phyloP scores from a whole-genome alignment of 148 eudicot genomes.

The Selenicereus undatus region DNA sequence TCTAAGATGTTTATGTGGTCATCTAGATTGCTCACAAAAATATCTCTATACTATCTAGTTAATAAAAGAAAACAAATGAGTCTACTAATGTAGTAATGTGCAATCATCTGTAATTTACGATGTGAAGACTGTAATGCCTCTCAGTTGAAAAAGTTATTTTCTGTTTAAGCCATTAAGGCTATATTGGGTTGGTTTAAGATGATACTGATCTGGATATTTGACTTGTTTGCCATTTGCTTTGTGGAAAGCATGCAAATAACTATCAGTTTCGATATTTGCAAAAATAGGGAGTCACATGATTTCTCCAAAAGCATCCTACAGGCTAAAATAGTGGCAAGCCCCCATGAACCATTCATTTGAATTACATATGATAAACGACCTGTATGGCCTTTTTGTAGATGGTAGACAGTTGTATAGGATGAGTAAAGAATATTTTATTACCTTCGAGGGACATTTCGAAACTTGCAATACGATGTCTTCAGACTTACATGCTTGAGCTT shows the following conservation, averaged over 20 bases:
- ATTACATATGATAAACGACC: neutral
- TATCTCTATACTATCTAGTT: neutral
- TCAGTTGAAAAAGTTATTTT: neutral
- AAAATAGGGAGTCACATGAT: neutral
- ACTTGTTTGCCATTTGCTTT: neutral
- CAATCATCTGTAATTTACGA: neutral
- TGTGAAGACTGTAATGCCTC: neutral
- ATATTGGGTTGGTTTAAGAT: neutral
- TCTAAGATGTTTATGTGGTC: neutral
- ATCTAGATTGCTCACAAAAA: neutral
- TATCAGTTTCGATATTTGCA: neutral
- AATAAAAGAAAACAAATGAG: neutral
- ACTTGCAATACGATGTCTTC: neutral
- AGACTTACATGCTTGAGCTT: constrained; percentile 14
- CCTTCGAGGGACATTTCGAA: neutral
- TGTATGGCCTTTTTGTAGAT: neutral
- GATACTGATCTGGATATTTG: neutral
- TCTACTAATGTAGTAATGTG: neutral
- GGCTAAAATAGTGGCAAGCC: neutral
- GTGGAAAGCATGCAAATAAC: neutral
- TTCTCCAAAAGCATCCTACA: neutral
- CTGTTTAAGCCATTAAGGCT: neutral
- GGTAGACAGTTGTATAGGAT: neutral
- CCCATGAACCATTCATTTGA: neutral
- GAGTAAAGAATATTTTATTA: neutral